phyloP scores from a whole-genome alignment of 2,329 filamentous ascomycete genomes.

The Sporothrix inflata region DNA sequence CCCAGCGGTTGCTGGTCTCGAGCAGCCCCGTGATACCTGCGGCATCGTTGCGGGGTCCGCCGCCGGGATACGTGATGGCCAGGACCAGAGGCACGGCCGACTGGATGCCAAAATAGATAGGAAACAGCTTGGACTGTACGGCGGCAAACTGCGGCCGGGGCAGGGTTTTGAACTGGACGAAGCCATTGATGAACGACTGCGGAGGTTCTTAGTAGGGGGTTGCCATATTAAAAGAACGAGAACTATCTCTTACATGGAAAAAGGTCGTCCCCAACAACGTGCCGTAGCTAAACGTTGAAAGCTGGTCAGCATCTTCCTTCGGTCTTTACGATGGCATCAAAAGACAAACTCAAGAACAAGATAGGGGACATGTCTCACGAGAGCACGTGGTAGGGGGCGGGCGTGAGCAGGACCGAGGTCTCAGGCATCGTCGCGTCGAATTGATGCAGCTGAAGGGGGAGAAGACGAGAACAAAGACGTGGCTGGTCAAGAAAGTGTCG shows the following conservation, averaged over 20 bases:
- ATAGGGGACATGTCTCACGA: conserved; percentile 53
- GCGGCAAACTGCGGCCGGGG: conserved; percentile 79
- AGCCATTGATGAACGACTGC: conserved; percentile 71
- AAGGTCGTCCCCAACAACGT: conserved; percentile 84
- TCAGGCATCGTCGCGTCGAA: conserved; percentile 47
- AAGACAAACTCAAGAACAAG: conserved; percentile 18
- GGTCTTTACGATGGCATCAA: neutral
- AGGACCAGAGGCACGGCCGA: conserved; percentile 72
- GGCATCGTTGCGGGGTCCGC: conserved; percentile 43
- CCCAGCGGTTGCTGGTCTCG: conserved; percentile 62
- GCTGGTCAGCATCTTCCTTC: conserved; percentile 10
- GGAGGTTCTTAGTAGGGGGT: neutral
- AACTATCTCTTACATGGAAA: conserved; percentile 67
- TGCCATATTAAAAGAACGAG: neutral
- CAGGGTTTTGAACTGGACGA: conserved; percentile 75
- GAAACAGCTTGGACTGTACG: conserved; percentile 81
- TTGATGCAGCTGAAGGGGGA: neutral
- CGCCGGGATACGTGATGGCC: conserved; percentile 78
- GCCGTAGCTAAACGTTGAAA: conserved; percentile 66
- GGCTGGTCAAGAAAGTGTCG: neutral
- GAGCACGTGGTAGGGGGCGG: conserved; percentile 75
- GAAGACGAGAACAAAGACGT: neutral
- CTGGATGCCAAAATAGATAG: conserved; percentile 86
- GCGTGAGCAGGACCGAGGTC: conserved; percentile 59
- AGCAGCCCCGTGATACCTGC: conserved; percentile 59